A percentile compares a stretch with the other conserved stretches of the same genome.
phyloP scores from a whole-genome alignment of 139 green algal genomes.

The Auxenochlorella protothecoides region DNA sequence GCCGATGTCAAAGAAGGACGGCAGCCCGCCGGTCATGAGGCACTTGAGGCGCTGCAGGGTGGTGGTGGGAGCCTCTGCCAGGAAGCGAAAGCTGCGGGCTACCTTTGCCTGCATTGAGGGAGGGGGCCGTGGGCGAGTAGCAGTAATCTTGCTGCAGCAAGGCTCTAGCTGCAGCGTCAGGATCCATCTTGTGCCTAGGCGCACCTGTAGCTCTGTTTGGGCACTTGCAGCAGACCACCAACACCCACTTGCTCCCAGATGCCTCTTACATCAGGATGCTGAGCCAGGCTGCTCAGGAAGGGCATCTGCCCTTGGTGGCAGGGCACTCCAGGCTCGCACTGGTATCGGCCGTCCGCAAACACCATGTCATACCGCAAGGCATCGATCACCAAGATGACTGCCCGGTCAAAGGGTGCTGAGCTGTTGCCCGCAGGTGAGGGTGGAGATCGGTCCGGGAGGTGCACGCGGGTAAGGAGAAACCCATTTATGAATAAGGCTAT shows the following conservation, averaged over 20 bases:
- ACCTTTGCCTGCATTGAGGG: background rate
- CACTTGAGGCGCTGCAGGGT: constrained; percentile 83
- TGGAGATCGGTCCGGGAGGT: constrained; percentile 39
- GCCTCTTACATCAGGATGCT: background rate
- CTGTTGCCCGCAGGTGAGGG: background rate
- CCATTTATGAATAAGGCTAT: constrained; percentile 56
- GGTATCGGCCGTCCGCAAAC: constrained; percentile 17
- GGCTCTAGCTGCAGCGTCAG: too few species aligned
- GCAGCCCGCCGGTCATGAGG: constrained; percentile 70
- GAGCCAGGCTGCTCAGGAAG: constrained; percentile 6
- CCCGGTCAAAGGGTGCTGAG: constrained; percentile 25
- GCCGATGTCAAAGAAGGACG: constrained; percentile 90
- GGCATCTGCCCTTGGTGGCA: constrained; percentile 26
- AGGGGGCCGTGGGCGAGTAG: too few species aligned
- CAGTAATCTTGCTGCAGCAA: too few species aligned
- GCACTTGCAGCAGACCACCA: too few species aligned
- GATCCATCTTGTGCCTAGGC: too few species aligned
- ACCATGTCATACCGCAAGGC: constrained; percentile 51
- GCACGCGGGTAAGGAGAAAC: constrained; percentile 71
- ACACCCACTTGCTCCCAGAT: background rate
- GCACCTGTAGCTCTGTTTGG: too few species aligned
- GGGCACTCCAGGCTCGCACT: constrained; percentile 1
- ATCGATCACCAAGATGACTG: constrained; percentile 69
- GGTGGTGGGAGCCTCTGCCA: constrained; percentile 85
- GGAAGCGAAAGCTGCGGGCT: constrained; percentile 38